Evolutionary conservation across 2,329 filamentous ascomycete genomes (phyloP), one percentile per base, ranked within the genome.

Genomic region (Chalaropsis ovoidea): DNA sequence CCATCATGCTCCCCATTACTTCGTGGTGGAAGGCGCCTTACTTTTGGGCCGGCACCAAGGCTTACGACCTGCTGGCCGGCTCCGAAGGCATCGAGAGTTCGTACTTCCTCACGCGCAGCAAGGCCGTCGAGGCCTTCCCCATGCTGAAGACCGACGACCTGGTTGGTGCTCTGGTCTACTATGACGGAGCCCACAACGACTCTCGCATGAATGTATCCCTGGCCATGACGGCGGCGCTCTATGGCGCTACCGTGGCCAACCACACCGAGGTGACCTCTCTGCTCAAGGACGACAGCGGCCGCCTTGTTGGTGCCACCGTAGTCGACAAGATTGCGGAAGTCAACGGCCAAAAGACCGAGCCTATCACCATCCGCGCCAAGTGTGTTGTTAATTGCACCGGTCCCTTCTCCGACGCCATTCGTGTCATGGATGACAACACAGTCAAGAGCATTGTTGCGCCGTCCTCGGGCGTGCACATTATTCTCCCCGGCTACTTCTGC

Each of bases 161-260:
- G 15, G 82, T 91, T 56, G 90, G 90, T 68, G 89, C 90, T 67
- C 77, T 95, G 71, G 90, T 95, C 27, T 95, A 95, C 79, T 95
- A 95, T 74, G 90, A 95, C 77, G 90, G 90, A 70, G 89, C 89
- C 39, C 90, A 95, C 77, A 95, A 95, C 72, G 90, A 95, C 75
- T 94, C 90, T 22, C 84, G 90, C 62, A 95, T 95, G 90, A 95
- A 95, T 73, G 87, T 94, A 35, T 92, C 89, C 8, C 80, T 95
- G 66, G 90, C 89, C 22, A 89, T 93, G 84, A 95, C 90, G 19
- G 89, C 90, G 65, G 89, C 90, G n/a, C 78, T 95, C 54, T 95
- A 94, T 73, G 90, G 90, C 41, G 84, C 86, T 65, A 95, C 89
- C 3, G 83, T 94, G 47, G 83, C 90, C 67, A 95, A 93, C 75